Base-by-base conservation (phyloP, 345 rosid species). In the Eutrema heterophyllum region DNA sequence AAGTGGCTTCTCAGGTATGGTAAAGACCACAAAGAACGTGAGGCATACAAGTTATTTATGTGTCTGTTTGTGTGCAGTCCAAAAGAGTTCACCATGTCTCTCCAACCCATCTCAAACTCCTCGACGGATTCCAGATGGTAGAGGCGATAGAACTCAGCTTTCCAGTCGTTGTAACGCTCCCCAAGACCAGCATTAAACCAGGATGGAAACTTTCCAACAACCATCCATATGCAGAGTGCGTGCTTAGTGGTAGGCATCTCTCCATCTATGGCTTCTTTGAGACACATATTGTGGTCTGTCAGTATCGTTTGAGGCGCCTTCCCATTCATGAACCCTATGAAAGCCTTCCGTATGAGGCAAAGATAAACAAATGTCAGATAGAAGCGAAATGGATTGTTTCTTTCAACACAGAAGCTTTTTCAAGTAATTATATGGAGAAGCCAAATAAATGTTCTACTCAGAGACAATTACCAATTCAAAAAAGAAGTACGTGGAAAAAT, bases 211-310 rank as follows among this genome's bases (percentile, higher is more conserved):
- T 93, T 93, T 16, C 85, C 96, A 70, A 89, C 90, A 58, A 91
- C 85, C 97, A 94, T 87, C 98, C 98, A 94, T 81, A 94, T 88
- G 85, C 97, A 91, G 52, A 89, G 95, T 35, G 95, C 91, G 77
- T 94, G 97, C 80, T 91, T 94, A 33, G 95, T 84, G 10, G 83
- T 67, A 50, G 93, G 96, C 89, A 91, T 88, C 80, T 91, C 97
- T 80, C 76, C 78, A 51, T 89, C 89, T 79, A 91, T 85, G 70
- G 95, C 98, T 77, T 94, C 98, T 85, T 94, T 94, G 67, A 94
- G 91, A 70, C 85, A 94, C 93, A 87, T 82, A 61, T 86, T 91
- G 73, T 94, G 96, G 84, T 94, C 98, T 9, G 97, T 91, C 67
- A 91, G 83, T 80, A 94, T 82, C 14, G 96, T 89, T 62, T 87